phyloP scores from a whole-genome alignment of 257 asterid species.

The Fraxinus quadrangulata region DNA sequence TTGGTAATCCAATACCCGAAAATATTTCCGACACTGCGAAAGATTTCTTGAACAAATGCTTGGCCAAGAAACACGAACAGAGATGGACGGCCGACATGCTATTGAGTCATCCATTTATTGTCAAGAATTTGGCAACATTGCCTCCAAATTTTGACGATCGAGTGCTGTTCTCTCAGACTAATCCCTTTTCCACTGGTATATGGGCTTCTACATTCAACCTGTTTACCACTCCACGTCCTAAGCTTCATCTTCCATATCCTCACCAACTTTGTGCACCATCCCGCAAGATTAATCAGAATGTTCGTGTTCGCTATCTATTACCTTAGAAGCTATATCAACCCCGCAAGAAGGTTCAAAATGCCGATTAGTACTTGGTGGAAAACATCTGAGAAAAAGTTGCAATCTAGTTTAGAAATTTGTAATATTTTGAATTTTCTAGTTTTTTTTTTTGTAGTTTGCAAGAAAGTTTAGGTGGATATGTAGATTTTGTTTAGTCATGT shows the following conservation, averaged over 20 bases:
- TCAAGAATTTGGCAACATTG: neutral
- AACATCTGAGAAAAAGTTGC: too few species aligned
- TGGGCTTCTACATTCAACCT: neutral
- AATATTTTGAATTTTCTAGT: too few species aligned
- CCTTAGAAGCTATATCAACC: neutral
- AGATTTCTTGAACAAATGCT: slow-evolving; percentile 16
- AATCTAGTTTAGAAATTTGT: too few species aligned
- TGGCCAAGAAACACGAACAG: neutral
- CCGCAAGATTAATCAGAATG: too few species aligned
- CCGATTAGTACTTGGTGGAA: neutral
- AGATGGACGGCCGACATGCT: slow-evolving; percentile 20
- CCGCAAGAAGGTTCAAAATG: neutral
- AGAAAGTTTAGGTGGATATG: too few species aligned
- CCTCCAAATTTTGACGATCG: neutral
- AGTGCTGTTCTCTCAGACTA: neutral
- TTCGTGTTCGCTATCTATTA: too few species aligned
- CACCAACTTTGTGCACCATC: too few species aligned
- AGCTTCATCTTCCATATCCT: too few species aligned
- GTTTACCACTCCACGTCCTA: neutral
- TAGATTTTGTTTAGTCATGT: too few species aligned
- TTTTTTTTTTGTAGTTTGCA: too few species aligned
- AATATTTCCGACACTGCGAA: neutral
- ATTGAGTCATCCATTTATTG: slow-evolving; percentile 16
- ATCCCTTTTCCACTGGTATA: neutral
- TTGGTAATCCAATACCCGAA: neutral